phyloP scores from a whole-genome alignment of 2,329 filamentous ascomycete genomes.

The Venturia asperata region DNA sequence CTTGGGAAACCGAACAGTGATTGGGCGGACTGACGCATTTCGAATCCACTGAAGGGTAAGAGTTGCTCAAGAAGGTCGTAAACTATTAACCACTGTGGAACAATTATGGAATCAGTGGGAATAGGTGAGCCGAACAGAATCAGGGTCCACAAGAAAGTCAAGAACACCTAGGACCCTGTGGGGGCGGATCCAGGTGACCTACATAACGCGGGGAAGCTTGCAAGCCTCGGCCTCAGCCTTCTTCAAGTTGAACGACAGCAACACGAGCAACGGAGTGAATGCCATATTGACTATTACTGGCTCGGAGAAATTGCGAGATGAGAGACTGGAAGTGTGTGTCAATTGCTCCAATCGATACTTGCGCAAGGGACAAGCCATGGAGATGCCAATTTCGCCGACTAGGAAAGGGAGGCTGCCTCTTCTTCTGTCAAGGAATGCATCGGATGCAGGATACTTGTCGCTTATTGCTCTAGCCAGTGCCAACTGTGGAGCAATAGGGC shows the following conservation, averaged over 20 bases:
- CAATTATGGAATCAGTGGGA: neutral
- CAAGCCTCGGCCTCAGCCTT: neutral
- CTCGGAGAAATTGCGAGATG: too few relatives aligned
- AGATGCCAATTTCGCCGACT: neutral
- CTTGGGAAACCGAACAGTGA: neutral
- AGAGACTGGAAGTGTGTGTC: too few relatives aligned
- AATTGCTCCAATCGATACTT: neutral
- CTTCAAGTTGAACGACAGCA: neutral
- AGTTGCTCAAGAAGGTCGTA: neutral
- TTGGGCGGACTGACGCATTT: neutral
- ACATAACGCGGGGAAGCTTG: constrained; percentile 11
- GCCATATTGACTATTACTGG: neutral
- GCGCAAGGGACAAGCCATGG: neutral
- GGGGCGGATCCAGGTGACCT: neutral
- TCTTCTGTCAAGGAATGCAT: neutral
- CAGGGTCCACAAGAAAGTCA: constrained; percentile 8
- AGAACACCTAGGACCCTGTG: neutral
- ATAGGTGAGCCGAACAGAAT: neutral
- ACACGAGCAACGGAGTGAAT: neutral
- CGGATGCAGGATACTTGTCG: neutral
- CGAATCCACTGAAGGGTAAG: neutral
- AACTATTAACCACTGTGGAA: neutral
- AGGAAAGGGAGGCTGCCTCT: neutral
- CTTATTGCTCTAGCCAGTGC: neutral
- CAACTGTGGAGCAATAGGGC: neutral